Percentiles rank a stretch among this genome's conserved stretches.
These are phyloP conservation scores for Aspergillus sp. DNA, from an alignment of 2,329 filamentous ascomycete genomes.

Conservation along the genomic window DNA sequence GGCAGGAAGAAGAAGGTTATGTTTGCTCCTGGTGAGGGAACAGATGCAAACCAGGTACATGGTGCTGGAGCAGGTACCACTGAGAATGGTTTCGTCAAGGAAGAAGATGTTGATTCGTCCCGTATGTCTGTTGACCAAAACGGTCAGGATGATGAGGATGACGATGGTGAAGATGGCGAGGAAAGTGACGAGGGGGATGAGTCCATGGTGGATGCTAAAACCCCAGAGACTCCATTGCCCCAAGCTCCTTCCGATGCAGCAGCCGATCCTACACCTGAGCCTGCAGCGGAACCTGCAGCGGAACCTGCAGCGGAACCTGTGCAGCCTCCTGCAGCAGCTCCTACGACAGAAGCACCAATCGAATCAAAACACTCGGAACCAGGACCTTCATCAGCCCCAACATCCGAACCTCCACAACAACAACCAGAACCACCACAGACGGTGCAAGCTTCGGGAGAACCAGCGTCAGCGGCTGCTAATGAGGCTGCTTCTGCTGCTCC, in stretches of 20 bases:
- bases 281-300: conserved; percentile 1
- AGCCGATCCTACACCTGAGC: conserved; percentile 9
- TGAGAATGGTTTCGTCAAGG: conserved; percentile 25
- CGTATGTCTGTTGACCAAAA: conserved; percentile 36
- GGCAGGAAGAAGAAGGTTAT: conserved; percentile 71
- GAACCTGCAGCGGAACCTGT: conserved; percentile 1
- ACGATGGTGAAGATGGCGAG: conserved; percentile 45
- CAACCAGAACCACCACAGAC: neutral
- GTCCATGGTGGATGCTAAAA: conserved; percentile 42
- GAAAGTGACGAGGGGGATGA: conserved; percentile 50
- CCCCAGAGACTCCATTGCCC: conserved; percentile 33
- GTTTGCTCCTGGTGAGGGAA: conserved; percentile 45
- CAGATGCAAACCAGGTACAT: conserved; percentile 29
- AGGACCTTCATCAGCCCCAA: too few species aligned
- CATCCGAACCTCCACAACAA: neutral
- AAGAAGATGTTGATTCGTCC: conserved; percentile 45
- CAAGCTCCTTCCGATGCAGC: conserved; percentile 18
- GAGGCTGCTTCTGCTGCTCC: neutral
- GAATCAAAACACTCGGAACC: too few species aligned
- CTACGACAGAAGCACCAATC: too few species aligned
- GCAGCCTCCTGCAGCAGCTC: conserved; percentile 5
- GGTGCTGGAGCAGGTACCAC: conserved; percentile 34
- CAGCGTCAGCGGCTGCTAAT: conserved; percentile 1
- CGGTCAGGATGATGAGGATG: conserved; percentile 43
- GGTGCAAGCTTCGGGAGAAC: neutral